Conservation (phyloP, 805 yeast genomes). For the Spathaspora boniae region DNA sequence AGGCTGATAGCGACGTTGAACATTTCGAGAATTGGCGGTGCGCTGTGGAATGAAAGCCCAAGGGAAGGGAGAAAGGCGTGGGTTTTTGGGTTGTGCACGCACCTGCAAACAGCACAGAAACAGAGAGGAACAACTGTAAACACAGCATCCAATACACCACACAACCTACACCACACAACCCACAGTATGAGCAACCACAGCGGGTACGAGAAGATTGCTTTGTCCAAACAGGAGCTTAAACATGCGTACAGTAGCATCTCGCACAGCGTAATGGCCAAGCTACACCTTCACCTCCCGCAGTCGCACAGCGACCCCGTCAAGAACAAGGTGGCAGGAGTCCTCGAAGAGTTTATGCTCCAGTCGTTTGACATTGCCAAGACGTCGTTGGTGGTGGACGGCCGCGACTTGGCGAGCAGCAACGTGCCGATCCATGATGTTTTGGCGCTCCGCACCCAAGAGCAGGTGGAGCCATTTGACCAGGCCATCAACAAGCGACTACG, state of each 20-base stretch:
- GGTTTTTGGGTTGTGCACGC: not conserved
- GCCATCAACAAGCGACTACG: slow-evolving; percentile 60
- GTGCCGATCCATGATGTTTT: slow-evolving; percentile 24
- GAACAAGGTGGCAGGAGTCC: slow-evolving; percentile 36
- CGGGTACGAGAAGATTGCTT: slow-evolving; percentile 38
- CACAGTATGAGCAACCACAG: too few relatives aligned
- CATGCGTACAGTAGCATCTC: slow-evolving; percentile 44
- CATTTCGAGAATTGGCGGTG: not conserved
- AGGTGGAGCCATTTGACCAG: slow-evolving; percentile 69
- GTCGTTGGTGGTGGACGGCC: slow-evolving; percentile 59
- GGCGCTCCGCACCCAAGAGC: slow-evolving; percentile 28
- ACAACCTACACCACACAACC: too few relatives aligned
- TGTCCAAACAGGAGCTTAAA: slow-evolving; percentile 51
- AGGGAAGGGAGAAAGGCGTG: not conserved
- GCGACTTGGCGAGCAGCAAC: not conserved
- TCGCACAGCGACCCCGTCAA: slow-evolving; percentile 41
- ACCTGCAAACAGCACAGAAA: not conserved
- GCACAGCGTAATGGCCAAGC: slow-evolving; percentile 39
- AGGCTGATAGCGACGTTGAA: not conserved
- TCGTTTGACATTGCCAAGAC: slow-evolving; percentile 56
- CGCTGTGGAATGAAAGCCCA: not conserved
- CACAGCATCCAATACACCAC: not conserved
- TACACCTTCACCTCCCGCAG: slow-evolving; percentile 47
- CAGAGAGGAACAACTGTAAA: not conserved
- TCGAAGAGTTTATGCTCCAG: slow-evolving; percentile 46